Conservation (phyloP, 306 rosid genomes). For the Corylus americana region DNA sequence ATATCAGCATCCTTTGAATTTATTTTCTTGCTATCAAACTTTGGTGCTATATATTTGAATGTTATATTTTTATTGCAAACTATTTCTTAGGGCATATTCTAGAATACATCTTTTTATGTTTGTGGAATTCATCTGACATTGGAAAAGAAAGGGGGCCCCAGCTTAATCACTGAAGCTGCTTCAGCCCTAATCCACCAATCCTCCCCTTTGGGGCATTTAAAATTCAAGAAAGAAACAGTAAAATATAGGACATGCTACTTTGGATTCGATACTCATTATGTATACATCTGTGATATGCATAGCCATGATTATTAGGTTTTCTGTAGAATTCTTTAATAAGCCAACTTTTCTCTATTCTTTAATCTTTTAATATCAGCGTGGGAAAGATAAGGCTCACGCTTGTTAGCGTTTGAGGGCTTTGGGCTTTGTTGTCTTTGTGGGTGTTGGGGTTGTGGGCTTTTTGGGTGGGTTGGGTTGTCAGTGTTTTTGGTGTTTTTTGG, state of each 20-base stretch:
- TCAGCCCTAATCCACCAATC: neutral
- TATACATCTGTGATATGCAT: neutral
- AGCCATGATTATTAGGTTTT: conserved; percentile 1
- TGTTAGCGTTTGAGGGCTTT: no score
- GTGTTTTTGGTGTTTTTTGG: no score
- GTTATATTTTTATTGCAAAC: neutral
- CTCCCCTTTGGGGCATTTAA: neutral
- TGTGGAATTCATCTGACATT: neutral
- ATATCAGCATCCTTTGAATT: conserved; percentile 23
- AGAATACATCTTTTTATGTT: neutral
- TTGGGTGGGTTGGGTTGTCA: no score
- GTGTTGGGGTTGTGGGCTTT: no score
- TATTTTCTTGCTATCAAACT: neutral
- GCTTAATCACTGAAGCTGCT: neutral
- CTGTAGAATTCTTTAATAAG: neutral
- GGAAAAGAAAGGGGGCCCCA: neutral
- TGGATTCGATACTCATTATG: neutral
- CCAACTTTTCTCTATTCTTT: neutral
- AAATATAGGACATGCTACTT: neutral
- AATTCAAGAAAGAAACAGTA: neutral
- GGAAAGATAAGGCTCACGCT: no score
- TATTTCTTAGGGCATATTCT: neutral
- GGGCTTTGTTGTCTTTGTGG: no score
- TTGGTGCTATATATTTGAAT: neutral
- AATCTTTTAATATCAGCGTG: neutral